A percentile compares a stretch with the other conserved stretches of the same genome.
phyloP scores from a whole-genome alignment of 1,139 yeast genomes.

The Suzukiozyma palmioleophila region DNA sequence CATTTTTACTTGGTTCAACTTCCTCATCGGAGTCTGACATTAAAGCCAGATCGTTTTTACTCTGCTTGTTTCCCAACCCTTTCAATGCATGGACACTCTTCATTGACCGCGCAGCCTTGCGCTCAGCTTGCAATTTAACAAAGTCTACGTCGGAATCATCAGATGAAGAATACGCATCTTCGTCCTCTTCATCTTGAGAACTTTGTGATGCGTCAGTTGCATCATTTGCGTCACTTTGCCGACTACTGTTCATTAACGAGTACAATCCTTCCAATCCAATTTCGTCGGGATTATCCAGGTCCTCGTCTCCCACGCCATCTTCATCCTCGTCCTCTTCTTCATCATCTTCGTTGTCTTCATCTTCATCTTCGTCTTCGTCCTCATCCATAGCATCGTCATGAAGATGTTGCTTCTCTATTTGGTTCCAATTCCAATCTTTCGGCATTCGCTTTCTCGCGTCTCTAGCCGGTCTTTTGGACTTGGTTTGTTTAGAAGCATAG shows the following conservation, averaged over 20 bases:
- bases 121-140: slow-evolving; percentile 63
- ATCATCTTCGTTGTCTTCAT: slow-evolving; percentile 30
- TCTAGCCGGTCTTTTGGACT: slow-evolving; percentile 5
- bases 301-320: slow-evolving; percentile 16
- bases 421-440: slow-evolving; percentile 15
- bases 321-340: slow-evolving; percentile 19
- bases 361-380: slow-evolving; percentile 13
- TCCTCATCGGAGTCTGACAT: slow-evolving; percentile 2
- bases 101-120: slow-evolving; percentile 50
- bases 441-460: slow-evolving; percentile 20
- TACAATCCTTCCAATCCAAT: slow-evolving; percentile 17
- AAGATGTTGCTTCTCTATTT: slow-evolving; percentile 17
- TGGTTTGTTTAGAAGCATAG: slow-evolving; percentile 2
- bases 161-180: slow-evolving; percentile 35
- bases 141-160: slow-evolving; percentile 71
- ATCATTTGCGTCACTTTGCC: slow-evolving; percentile 13
- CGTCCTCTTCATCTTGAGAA: slow-evolving; percentile 27
- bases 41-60: neutral
- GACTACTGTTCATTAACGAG: slow-evolving; percentile 15
- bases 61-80: slow-evolving; percentile 9
- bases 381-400: too few relatives aligned
- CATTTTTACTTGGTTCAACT: neutral
- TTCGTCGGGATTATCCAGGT: slow-evolving; percentile 10
- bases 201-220: slow-evolving; percentile 33
- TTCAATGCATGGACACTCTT: slow-evolving; percentile 47